Conservation (phyloP, 208 protist genomes). For the Acanthamoeba triangularis region DNA sequence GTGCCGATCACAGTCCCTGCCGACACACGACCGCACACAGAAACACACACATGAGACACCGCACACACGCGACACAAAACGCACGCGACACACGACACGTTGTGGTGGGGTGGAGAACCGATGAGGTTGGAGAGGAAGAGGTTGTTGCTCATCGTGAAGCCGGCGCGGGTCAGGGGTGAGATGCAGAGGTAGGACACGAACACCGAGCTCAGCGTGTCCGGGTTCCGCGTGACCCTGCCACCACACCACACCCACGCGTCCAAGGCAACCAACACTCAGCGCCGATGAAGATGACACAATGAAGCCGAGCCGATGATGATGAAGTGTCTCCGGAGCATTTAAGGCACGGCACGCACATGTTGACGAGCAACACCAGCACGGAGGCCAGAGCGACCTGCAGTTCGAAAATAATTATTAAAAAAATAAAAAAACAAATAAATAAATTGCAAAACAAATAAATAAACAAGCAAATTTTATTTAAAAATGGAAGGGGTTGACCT, state of each 20-base stretch:
- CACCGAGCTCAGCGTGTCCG: background rate
- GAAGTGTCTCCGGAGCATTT: background rate
- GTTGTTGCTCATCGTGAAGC: background rate
- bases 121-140: background rate
- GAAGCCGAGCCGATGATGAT: too few species aligned
- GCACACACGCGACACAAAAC: background rate
- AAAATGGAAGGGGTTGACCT: background rate
- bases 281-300: too few species aligned
- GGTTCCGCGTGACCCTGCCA: background rate
- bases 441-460: background rate
- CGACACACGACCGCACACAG: background rate
- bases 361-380: slow-evolving; percentile 2
- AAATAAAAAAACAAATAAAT: background rate
- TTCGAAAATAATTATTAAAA: background rate
- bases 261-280: too few species aligned
- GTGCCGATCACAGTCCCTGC: background rate
- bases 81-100: background rate
- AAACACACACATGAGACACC: too few species aligned
- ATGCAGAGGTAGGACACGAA: slow-evolving; percentile 46
- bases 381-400: background rate
- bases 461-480: too few species aligned
- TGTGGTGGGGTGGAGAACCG: background rate
- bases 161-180: slow-evolving; percentile 12
- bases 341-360: background rate
- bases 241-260: background rate